phyloP scores from a whole-genome alignment of 345 rosid genomes.

The Eucalyptus polyanthemos region DNA sequence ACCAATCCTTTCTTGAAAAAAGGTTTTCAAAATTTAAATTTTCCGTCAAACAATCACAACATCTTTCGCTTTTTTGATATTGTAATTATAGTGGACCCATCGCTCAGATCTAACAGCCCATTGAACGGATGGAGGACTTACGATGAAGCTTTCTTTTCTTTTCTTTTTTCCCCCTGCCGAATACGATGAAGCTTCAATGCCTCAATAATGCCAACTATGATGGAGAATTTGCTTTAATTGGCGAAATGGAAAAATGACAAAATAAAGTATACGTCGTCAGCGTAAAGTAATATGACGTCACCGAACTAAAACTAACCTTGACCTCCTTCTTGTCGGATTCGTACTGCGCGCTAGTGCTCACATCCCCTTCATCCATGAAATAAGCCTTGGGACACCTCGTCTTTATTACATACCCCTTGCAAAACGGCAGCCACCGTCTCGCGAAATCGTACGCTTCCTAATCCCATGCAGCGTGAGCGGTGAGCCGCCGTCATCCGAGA shows the following conservation, averaged over 20 bases:
- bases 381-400: constrained; percentile 43
- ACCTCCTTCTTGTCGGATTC: background rate
- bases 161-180: no score
- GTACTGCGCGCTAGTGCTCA: background rate
- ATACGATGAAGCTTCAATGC: background rate
- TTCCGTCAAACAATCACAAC: no score
- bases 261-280: background rate
- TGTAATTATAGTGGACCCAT: background rate
- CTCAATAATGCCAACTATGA: background rate
- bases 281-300: background rate
- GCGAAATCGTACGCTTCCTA: constrained; percentile 63
- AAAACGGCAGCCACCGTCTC: constrained; percentile 57
- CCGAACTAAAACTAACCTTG: constrained; percentile 1
- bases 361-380: constrained; percentile 4
- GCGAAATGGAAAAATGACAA: background rate
- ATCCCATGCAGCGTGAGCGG: constrained; percentile 57
- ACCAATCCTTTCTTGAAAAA: no score
- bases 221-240: background rate
- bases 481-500: constrained; percentile 86
- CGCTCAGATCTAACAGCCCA: background rate
- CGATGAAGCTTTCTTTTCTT: no score
- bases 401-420: constrained; percentile 19
- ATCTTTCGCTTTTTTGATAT: no score
- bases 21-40: no score
- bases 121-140: background rate